Conservation (phyloP, 2,329 filamentous ascomycete genomes). For the Plectosphaerella plurivora region DNA sequence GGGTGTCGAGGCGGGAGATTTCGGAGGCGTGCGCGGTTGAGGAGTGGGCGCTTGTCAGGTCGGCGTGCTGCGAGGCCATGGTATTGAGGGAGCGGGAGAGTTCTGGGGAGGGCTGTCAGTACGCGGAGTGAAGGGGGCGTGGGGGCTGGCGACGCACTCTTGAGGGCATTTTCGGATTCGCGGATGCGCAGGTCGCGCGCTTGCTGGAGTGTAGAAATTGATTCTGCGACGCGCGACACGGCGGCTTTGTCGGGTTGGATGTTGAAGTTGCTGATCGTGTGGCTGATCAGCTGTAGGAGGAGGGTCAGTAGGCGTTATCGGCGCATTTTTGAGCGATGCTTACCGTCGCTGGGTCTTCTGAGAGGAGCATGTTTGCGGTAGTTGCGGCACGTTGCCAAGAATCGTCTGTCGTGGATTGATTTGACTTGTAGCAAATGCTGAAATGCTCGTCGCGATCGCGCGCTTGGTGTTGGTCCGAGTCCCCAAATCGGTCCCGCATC, state of each 20-base stretch:
- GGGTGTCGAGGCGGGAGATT: constrained; percentile 83
- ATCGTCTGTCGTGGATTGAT: neutral
- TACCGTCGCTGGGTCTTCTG: constrained; percentile 87
- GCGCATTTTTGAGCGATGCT: constrained; percentile 14
- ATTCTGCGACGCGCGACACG: constrained; percentile 78
- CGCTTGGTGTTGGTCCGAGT: neutral
- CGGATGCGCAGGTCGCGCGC: constrained; percentile 74
- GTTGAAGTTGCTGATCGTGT: constrained; percentile 94
- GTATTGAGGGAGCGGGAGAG: constrained; percentile 73
- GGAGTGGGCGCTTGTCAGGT: constrained; percentile 71
- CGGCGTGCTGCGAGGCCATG: constrained; percentile 69
- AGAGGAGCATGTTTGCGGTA: constrained; percentile 73
- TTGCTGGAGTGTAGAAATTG: constrained; percentile 75
- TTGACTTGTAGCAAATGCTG: neutral
- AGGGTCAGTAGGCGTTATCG: neutral
- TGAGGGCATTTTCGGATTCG: constrained; percentile 63
- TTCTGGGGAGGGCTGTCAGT: constrained; percentile 26
- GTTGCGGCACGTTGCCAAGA: too few species aligned
- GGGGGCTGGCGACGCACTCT: constrained; percentile 36
- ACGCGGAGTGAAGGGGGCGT: constrained; percentile 5
- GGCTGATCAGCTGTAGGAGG: constrained; percentile 69
- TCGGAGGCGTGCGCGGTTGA: constrained; percentile 74
- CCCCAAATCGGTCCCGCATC: constrained; percentile 1
- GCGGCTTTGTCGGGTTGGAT: constrained; percentile 82
- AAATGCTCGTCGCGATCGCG: neutral